Base-by-base conservation (phyloP, 805 yeast species). In the Metschnikowia gruessii region DNA sequence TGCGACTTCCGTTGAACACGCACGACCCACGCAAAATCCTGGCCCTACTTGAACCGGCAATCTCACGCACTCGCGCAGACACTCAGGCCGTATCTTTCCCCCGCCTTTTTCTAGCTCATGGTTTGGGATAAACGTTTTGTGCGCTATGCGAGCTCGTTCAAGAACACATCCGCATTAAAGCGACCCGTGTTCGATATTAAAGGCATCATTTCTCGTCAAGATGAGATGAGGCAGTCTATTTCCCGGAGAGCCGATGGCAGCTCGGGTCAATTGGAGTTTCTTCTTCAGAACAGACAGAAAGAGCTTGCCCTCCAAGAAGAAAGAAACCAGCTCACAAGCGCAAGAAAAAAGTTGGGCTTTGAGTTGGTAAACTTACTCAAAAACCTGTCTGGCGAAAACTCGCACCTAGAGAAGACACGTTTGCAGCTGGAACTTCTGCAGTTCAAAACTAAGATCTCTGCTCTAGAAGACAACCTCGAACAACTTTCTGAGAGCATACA, bases 401-500 rank as follows among this genome's bases (percentile, higher is more conserved):
- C 42, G 6, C 47, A 34, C n/a, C 30, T 39, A n/a, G 51, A 18
- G 32, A 49, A 17, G 39, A 56, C 31, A 46, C 40, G 48, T 16
- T 52, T 37, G 45, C 55, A 41, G 43, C 52, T 38, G 17, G 48
- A 46, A 11, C 58, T 70, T 8, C 43, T 51, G 22, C 56, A 52
- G 3, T 52, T 63, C 24, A 70, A 72, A 48, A 19, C 43, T 2
- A 50, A 53, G 24, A 48, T 69, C n/a, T 58, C 61, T 35, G 55
- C 54, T 0, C 44, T 69, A 15, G 74, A 69, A 40, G 37, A 45
- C 3, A 48, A 57, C 40, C 52, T 58, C 4, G 53, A 55, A 3
- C 43, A 22, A 1, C 48, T 74, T 3, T 74, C 79, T 15, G 60
- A 65, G 5, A 55, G 61, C 3, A 61, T 83, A 0, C 61, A 63